Base-by-base conservation (phyloP, 257 asterid genomes). In the Jacaranda copaia region DNA sequence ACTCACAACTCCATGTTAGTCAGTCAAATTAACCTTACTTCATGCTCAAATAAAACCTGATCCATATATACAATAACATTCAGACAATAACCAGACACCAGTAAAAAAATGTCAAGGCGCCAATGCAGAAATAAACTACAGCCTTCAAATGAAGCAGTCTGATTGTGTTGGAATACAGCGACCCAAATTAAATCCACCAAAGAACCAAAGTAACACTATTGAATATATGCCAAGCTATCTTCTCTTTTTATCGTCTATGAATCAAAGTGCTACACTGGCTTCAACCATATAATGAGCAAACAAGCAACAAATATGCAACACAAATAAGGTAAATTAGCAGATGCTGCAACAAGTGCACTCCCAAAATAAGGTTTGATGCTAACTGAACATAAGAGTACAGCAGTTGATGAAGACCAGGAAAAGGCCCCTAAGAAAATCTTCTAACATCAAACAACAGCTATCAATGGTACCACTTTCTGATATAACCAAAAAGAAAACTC, bases 81-180 rank as follows among this genome's bases (percentile, higher is more conserved):
- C 6, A 36, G 67, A 75, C 48, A 19, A 52, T 51, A 70, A 69
- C 53, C 32, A 59, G 45, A 69, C 62, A 48, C 38, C 39, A 40
- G 52, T 8, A 38, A 66, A n/a, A 43, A 52, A 38, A 8, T 45
- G 40, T 8, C 56, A 4, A 48, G 35, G 45, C 52, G 46, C 5
- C 36, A 48, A 12, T 25, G 60, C 59, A 36, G 40, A 70, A 51
- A 25, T 25, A 6, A 36, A 67, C 35, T 16, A 16, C 3, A 18
- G 18, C 73, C 45, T 58, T 66, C 15, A 53, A 53, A 68, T 5
- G 52, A 49, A 51, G 53, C 63, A 67, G 46, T n/a, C 62, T 32
- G 65, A 58, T 8, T n/a, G 25, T 38, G 32, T 25, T 25, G 32
- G 42, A 11, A 45, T 15, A 5, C 11, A 0, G 55, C 57, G 9